Evolutionary conservation across 164 flowering plant species (phyloP).

Genomic region (Magnolia sinica): DNA sequence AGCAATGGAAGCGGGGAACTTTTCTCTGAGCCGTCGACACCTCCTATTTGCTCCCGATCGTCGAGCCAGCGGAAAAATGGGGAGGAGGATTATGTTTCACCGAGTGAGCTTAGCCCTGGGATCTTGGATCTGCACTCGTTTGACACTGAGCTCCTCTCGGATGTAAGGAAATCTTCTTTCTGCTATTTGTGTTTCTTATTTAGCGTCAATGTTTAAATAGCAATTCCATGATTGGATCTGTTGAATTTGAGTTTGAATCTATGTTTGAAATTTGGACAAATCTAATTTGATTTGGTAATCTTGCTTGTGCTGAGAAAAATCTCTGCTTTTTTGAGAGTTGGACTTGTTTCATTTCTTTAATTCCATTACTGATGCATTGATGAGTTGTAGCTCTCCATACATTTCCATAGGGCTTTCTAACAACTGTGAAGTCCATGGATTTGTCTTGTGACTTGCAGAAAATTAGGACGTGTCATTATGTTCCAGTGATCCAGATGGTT

Average conservation of each 20-base stretch:
- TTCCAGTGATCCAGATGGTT: no score
- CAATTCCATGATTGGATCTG: neutral
- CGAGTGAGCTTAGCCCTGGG: constrained; percentile 75
- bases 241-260: neutral
- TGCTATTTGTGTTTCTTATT: no score
- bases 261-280: neutral
- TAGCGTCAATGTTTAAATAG: neutral
- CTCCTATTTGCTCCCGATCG: constrained; percentile 39
- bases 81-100: constrained; percentile 41
- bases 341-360: neutral
- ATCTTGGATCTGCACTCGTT: constrained; percentile 92
- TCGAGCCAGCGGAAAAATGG: constrained; percentile 49
- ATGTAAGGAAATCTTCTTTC: constrained; percentile 31
- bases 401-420: neutral
- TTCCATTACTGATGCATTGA: neutral
- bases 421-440: neutral
- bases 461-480: no score
- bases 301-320: neutral
- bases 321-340: neutral
- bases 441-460: neutral
- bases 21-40: constrained; percentile 56
- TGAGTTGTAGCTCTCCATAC: neutral
- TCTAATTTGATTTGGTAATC: neutral
- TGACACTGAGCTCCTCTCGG: constrained; percentile 79
- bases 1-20: constrained; percentile 48